Conservation (phyloP, 2,329 filamentous ascomycete species). For the Capronia epimyces region DNA sequence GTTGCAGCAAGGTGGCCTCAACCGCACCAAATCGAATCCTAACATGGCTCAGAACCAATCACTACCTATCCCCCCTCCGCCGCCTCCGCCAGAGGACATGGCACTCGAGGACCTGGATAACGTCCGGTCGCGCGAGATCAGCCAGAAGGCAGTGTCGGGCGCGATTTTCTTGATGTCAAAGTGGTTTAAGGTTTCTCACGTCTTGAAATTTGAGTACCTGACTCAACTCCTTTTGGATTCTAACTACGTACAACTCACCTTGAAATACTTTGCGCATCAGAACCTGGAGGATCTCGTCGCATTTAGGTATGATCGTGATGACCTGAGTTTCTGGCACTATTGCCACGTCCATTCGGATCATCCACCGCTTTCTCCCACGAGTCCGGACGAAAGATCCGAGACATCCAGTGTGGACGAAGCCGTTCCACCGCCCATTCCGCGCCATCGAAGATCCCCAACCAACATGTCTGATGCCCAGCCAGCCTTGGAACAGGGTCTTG, state of each 20-base stretch:
- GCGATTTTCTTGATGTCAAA: slow-evolving; percentile 83
- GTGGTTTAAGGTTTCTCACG: slow-evolving; percentile 92
- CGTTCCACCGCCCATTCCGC: slow-evolving; percentile 72
- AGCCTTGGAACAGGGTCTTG: slow-evolving; percentile 27
- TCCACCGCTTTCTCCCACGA: slow-evolving; percentile 35
- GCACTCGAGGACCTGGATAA: slow-evolving; percentile 72
- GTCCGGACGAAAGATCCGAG: slow-evolving; percentile 28
- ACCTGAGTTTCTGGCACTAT: slow-evolving; percentile 89
- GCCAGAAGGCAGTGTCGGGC: slow-evolving; percentile 84
- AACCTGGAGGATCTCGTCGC: slow-evolving; percentile 88
- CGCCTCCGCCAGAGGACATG: slow-evolving; percentile 31
- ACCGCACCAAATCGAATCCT: slow-evolving; percentile 27
- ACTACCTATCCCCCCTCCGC: slow-evolving; percentile 27
- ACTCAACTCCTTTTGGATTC: slow-evolving; percentile 89
- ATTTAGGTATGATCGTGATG: slow-evolving; percentile 73
- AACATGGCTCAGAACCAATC: slow-evolving; percentile 25
- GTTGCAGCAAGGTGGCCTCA: slow-evolving; percentile 44
- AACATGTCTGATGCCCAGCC: slow-evolving; percentile 32
- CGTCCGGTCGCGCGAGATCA: slow-evolving; percentile 76
- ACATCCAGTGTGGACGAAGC: slow-evolving; percentile 57
- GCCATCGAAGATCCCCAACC: slow-evolving; percentile 49
- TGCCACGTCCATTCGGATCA: slow-evolving; percentile 70
- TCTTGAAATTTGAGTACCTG: slow-evolving; percentile 93
- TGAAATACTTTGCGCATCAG: slow-evolving; percentile 91
- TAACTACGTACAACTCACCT: slow-evolving; percentile 84